Base-by-base conservation (phyloP, 495 filamentous ascomycete genomes). In the Aspergillus steynii region DNA sequence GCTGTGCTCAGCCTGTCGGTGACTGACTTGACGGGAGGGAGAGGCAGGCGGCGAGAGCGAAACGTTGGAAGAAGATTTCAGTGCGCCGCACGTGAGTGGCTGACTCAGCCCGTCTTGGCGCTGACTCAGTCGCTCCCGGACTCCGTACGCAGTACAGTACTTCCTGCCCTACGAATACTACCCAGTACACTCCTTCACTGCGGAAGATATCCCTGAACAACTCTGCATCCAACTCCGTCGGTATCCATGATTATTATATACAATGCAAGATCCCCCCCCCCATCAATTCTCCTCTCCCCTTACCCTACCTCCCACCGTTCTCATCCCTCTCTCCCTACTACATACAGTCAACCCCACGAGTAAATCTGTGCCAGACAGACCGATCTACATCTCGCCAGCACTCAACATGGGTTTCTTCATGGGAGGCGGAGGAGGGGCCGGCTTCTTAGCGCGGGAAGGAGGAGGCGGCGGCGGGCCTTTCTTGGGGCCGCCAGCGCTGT, bases 401-500 rank as follows among this genome's bases (percentile, higher is more conserved):
- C 77, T 73, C 10, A 78, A 56, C 59, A 78, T 58, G 28, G 71
- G 71, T 29, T 79, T 68, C 66, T 83, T 83, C 74, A 77, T 77
- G 3, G 81, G 79, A 5, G 80, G 81, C 29, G 80, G 80, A 4
- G 79, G 79, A 25, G 90, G 91, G 53, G 90, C 89, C 8, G 89
- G 78, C 46, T 90, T 96, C 84, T 90, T 93, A 12, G 85, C 76
- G 63, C 90, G 79, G 60, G 86, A 88, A n/a, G 91, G 91, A 12
- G 91, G 91, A 27, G 91, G 91, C 42, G 91, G 91, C 6, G 91
- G 91, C 42, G 91, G 88, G 8, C 83, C 85, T 73, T 91, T 92
- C 77, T 90, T 90, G 28, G 68, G 55, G 25, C 73, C 65, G 62
- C 74, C 74, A 37, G 71, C 66, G 15, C 71, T 61, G 61, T 80